Base-by-base conservation (phyloP, 768 basidiomycete species). In the Galerina sulciceps region DNA sequence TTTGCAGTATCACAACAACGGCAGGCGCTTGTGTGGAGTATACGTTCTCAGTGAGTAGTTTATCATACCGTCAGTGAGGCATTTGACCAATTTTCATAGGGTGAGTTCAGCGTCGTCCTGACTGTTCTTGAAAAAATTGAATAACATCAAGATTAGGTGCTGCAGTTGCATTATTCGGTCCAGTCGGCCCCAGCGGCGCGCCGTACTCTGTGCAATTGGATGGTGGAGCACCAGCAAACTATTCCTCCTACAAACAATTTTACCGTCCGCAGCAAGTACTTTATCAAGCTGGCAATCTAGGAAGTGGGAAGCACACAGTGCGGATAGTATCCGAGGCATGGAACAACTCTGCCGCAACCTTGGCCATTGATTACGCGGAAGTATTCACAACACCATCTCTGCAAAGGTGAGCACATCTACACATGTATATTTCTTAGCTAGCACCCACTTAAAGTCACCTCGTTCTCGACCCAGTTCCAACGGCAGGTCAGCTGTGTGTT, bases 141-240 rank as follows among this genome's bases (percentile, higher is more conserved):
- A 14, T 17, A 18, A 56, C n/a, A 15, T 37, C 10, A 10, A 5
- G 13, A 13, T 35, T 44, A 67, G 62, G 75, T 60, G 53, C 70
- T 65, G 62, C 69, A 63, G 54, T 81, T 55, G 65, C 74, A 6
- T 65, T 80, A 35, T 77, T 72, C 48, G 81, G 81, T 6, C 46
- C 77, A 11, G 72, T 79, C 10, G 72, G 73, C 36, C 69, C 71
- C 13, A 64, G 62, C 9, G 67, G 74, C 6, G 68, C 69, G 1
- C 56, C 59, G 14, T 78, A 71, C 55, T 61, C 65, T 11, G 73
- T 72, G 1, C 63, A 69, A 26, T 31, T 77, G n/a, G 73, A 78
- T 44, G 57, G 61, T 22, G 51, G 35, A 11, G 23, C 49, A 1
- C 58, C 67, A 1, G 47, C 59, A 14, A 70, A 65, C 14, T 66